These are phyloP conservation scores for Periconia macrospinosa DNA, from an alignment of 2,329 filamentous ascomycete genomes.

Conservation along the genomic window DNA sequence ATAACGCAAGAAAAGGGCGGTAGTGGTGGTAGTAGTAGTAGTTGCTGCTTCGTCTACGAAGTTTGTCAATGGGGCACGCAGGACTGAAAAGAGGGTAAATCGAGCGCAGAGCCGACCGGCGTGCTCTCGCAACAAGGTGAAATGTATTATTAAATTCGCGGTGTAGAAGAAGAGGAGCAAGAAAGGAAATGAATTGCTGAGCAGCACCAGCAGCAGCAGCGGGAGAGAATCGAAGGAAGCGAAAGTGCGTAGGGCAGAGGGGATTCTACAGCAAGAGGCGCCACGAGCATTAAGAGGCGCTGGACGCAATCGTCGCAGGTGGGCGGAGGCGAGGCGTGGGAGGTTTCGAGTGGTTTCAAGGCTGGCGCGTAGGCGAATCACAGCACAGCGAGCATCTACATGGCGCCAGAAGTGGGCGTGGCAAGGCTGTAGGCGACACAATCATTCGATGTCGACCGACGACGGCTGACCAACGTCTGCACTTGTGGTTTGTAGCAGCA, in stretches of 20 bases:
- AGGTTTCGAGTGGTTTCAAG: conserved; percentile 41
- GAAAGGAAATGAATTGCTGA: neutral
- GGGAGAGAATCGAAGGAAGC: conserved; percentile 17
- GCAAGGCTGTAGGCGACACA: neutral
- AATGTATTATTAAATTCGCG: conserved; percentile 29
- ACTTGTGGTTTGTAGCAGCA: neutral
- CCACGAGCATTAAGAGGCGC: conserved; percentile 38
- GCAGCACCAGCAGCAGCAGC: conserved; percentile 6
- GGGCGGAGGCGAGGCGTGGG: conserved; percentile 28
- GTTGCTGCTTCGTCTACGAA: neutral
- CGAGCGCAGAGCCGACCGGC: conserved; percentile 42
- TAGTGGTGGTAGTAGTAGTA: neutral
- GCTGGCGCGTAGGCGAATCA: conserved; percentile 33
- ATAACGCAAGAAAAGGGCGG: neutral
- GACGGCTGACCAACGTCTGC: too few species aligned
- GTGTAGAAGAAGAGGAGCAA: conserved; percentile 29
- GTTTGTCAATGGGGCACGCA: neutral
- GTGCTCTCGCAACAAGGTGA: conserved; percentile 38
- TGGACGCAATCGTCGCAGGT: conserved; percentile 36
- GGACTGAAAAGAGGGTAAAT: conserved; percentile 34
- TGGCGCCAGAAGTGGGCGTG: neutral
- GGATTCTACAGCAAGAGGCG: conserved; percentile 21
- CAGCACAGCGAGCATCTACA: neutral
- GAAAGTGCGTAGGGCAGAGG: conserved; percentile 29
- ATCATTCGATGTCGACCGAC: neutral